phyloP scores from a whole-genome alignment of 176 grass and related monocot species.

The Eragrostis curvula region DNA sequence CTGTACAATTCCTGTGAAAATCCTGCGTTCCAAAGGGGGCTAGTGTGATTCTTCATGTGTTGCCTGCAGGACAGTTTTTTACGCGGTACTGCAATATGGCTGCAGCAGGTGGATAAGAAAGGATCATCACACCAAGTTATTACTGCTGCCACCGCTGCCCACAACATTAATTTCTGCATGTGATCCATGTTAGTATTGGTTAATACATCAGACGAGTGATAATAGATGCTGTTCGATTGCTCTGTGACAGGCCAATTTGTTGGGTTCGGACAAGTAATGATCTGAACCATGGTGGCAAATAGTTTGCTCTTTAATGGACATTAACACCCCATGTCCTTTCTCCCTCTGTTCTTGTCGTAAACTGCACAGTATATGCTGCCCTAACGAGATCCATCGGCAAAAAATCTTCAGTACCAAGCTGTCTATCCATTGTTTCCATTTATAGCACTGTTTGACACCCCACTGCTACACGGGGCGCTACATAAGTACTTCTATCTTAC shows the following conservation, averaged over 20 bases:
- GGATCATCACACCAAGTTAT: not conserved
- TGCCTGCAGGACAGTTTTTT: not conserved
- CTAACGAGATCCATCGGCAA: conserved; percentile 20
- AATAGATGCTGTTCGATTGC: not conserved
- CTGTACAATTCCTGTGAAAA: too few relatives aligned
- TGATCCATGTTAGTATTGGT: not conserved
- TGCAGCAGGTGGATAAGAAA: conserved; percentile 9
- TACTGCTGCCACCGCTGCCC: conserved; percentile 10
- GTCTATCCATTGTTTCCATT: conserved; percentile 29
- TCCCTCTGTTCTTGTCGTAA: conserved; percentile 26
- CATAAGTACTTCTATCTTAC: not conserved
- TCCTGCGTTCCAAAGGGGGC: too few relatives aligned
- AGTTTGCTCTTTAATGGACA: conserved; percentile 39
- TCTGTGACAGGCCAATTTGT: not conserved
- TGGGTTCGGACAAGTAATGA: not conserved
- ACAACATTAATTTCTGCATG: conserved; percentile 33
- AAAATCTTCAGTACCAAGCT: conserved; percentile 32
- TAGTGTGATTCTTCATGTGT: not conserved
- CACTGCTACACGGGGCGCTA: not conserved
- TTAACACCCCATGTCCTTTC: conserved; percentile 17
- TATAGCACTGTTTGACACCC: conserved; percentile 9
- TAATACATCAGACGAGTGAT: not conserved
- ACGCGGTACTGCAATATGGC: not conserved
- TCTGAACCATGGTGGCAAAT: conserved; percentile 20
- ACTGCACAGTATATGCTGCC: not conserved